These are phyloP conservation scores for Colletotrichum scovillei DNA, from an alignment of 2,329 filamentous ascomycete species.

Conservation along the genomic window DNA sequence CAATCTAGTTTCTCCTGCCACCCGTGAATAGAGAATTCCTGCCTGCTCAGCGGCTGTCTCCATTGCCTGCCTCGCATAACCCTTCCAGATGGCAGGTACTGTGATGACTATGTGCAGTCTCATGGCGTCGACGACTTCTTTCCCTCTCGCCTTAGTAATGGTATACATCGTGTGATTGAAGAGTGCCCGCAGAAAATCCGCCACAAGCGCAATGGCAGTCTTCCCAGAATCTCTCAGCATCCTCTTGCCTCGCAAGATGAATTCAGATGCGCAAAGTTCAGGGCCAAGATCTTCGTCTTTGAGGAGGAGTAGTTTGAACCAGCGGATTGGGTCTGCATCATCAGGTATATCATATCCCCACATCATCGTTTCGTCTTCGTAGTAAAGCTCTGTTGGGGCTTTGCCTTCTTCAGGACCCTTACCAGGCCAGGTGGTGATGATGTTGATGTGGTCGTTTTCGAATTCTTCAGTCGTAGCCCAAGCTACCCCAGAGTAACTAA, in stretches of 20 bases:
- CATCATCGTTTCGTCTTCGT: neutral
- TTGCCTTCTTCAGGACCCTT: constrained; percentile 46
- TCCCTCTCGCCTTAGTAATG: constrained; percentile 42
- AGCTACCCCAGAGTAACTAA: constrained; percentile 52
- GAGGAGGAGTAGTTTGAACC: constrained; percentile 56
- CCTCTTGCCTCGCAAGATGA: constrained; percentile 36
- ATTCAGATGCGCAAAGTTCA: constrained; percentile 37
- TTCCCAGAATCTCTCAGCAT: constrained; percentile 23
- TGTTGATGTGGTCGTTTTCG: constrained; percentile 40
- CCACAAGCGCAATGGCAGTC: constrained; percentile 42
- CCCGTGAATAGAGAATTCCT: constrained; percentile 47
- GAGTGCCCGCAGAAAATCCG: constrained; percentile 45
- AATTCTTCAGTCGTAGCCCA: constrained; percentile 45
- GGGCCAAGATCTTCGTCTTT: constrained; percentile 42
- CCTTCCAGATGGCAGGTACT: constrained; percentile 58
- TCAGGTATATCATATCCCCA: constrained; percentile 48
- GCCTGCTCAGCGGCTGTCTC: constrained; percentile 45
- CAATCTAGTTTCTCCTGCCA: constrained; percentile 44
- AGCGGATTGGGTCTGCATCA: constrained; percentile 41
- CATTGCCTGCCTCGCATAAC: constrained; percentile 51
- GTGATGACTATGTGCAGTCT: constrained; percentile 53
- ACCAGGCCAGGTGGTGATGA: constrained; percentile 45
- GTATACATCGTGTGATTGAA: constrained; percentile 44
- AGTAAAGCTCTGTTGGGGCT: constrained; percentile 43
- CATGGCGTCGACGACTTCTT: constrained; percentile 37